A percentile compares a stretch with the other conserved stretches of the same genome.
Evolutionary conservation across 805 yeast genomes (phyloP).

Genomic region (Barnettozyma sucrosica): DNA sequence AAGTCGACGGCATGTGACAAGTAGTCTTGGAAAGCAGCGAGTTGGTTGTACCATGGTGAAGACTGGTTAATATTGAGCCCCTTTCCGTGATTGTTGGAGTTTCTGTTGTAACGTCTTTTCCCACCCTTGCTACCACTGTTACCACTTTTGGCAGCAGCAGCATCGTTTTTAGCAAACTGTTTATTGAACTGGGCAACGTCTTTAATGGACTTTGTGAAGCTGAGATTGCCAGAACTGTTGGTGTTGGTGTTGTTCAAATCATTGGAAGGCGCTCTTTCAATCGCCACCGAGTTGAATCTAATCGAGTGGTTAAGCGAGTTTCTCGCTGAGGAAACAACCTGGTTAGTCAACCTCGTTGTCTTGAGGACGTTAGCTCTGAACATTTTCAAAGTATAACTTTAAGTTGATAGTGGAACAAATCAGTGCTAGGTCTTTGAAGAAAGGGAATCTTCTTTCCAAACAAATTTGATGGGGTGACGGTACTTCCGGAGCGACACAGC

Average conservation of each 20-base stretch:
- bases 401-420: background rate
- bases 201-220: conserved; percentile 25
- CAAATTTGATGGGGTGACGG: background rate
- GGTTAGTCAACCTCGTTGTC: conserved; percentile 35
- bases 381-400: conserved; percentile 9
- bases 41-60: conserved; percentile 45
- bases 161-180: conserved; percentile 1
- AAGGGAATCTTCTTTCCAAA: background rate
- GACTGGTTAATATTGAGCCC: conserved; percentile 20
- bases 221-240: conserved; percentile 18
- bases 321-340: conserved; percentile 34
- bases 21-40: conserved; percentile 48
- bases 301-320: conserved; percentile 33
- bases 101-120: conserved; percentile 16
- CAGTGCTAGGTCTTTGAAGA: background rate
- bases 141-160: background rate
- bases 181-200: conserved; percentile 26
- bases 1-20: conserved; percentile 30
- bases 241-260: conserved; percentile 19
- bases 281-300: conserved; percentile 32
- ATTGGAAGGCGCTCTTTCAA: conserved; percentile 26
- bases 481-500: background rate
- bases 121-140: conserved; percentile 8
- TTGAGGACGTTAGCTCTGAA: conserved; percentile 25
- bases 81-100: conserved; percentile 14